These are phyloP conservation scores for Nepenthes mirabilis DNA, from an alignment of 148 eudicot species.

Conservation along the genomic window DNA sequence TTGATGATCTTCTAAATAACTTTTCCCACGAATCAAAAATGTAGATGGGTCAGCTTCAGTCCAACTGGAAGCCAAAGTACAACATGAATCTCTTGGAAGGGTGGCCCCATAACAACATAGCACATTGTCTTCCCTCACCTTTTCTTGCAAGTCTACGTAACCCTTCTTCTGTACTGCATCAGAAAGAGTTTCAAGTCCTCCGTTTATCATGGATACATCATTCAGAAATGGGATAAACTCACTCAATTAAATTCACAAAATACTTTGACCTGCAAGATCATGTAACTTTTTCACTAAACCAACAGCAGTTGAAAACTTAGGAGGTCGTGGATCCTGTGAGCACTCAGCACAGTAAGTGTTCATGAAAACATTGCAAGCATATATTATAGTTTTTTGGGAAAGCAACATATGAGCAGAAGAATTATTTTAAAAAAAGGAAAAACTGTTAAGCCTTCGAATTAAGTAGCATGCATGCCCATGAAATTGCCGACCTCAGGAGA, in stretches of 20 bases:
- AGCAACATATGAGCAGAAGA: not conserved
- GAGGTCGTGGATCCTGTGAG: conserved; percentile 33
- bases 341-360: conserved; percentile 1
- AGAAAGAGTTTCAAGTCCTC: not conserved
- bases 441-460: no score
- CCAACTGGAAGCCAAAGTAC: conserved; percentile 42
- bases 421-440: not conserved
- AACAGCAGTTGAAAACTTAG: conserved; percentile 38
- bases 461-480: no score
- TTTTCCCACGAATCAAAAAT: conserved; percentile 58
- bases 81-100: conserved; percentile 47
- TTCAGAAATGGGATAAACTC: not conserved
- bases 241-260: not conserved
- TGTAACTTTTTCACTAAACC: conserved; percentile 43
- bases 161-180: conserved; percentile 60
- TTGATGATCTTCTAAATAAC: conserved; percentile 40
- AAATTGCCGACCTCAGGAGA: no score
- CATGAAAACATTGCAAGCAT: not conserved
- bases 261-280: conserved; percentile 42
- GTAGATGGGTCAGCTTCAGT: conserved; percentile 43
- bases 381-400: not conserved
- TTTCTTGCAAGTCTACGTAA: conserved; percentile 40
- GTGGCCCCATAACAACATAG: conserved; percentile 41
- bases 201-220: not conserved
- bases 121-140: conserved; percentile 27